A percentile compares a stretch with the other conserved stretches of the same genome.
Evolutionary conservation across 2,329 filamentous ascomycete genomes (phyloP).

Genomic region (Colletotrichum aenigma): DNA sequence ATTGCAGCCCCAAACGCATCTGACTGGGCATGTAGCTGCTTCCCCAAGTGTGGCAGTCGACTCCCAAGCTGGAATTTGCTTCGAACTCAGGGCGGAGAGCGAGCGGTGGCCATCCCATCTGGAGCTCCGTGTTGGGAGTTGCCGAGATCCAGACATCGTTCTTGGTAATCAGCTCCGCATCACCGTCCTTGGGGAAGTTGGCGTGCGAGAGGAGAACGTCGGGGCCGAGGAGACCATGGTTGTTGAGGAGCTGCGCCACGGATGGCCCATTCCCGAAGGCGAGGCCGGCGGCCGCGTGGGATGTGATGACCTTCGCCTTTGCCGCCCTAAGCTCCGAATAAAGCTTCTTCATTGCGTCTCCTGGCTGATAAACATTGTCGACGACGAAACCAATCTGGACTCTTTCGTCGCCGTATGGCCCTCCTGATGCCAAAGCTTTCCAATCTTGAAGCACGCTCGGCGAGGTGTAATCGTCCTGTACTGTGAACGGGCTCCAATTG

Average conservation of each 20-base stretch:
- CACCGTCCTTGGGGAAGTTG: conserved; percentile 25
- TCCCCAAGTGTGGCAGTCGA: conserved; percentile 28
- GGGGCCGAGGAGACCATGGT: neutral
- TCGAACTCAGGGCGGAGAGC: neutral
- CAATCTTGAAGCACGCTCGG: conserved; percentile 38
- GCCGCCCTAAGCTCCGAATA: conserved; percentile 39
- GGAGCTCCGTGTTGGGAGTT: conserved; percentile 55
- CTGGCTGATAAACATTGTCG: conserved; percentile 43
- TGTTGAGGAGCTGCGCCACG: neutral
- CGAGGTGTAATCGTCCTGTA: conserved; percentile 29
- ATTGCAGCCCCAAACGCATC: conserved; percentile 29
- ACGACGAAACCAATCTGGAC: conserved; percentile 47
- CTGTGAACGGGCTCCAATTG: conserved; percentile 31
- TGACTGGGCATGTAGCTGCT: conserved; percentile 1
- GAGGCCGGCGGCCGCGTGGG: neutral
- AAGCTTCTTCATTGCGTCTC: conserved; percentile 36
- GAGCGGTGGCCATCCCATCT: conserved; percentile 43
- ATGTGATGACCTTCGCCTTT: conserved; percentile 43
- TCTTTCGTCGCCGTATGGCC: conserved; percentile 25
- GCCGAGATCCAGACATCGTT: conserved; percentile 41
- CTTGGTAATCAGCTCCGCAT: conserved; percentile 34
- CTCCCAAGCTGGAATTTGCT: conserved; percentile 22
- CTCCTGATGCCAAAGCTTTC: conserved; percentile 26
- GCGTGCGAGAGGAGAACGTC: conserved; percentile 32
- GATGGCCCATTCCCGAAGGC: neutral